Percentiles rank a stretch among this genome's conserved stretches.
Evolutionary conservation across 176 grass and related monocot genomes (phyloP).

Genomic region (Phyllostachys edulis): DNA sequence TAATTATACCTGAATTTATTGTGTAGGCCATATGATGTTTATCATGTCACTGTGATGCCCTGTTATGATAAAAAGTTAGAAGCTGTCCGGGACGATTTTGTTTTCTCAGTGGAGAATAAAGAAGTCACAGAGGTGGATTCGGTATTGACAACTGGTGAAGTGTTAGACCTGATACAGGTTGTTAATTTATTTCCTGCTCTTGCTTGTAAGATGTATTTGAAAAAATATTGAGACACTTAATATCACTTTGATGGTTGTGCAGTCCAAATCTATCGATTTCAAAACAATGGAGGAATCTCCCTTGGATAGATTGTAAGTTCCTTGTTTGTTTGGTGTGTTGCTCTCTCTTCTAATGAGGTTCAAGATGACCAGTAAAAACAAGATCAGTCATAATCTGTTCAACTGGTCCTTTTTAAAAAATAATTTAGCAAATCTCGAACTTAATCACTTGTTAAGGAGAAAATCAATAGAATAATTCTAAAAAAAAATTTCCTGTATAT

Average conservation of each 20-base stretch:
- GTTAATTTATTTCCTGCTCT: constrained; percentile 21
- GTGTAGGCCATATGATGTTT: constrained; percentile 59
- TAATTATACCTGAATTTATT: neutral
- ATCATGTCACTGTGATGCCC: constrained; percentile 99
- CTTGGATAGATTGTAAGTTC: constrained; percentile 72
- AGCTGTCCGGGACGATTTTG: constrained; percentile 84
- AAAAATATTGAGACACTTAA: constrained; percentile 11
- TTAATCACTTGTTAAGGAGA: neutral
- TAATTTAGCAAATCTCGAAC: neutral
- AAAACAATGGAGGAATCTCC: constrained; percentile 76
- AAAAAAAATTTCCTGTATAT: neutral
- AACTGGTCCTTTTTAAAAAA: neutral
- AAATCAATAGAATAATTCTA: neutral
- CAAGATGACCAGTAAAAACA: neutral
- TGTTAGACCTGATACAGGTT: constrained; percentile 97
- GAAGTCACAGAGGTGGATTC: constrained; percentile 91
- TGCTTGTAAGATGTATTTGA: neutral
- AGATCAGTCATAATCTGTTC: neutral
- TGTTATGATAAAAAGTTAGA: constrained; percentile 99
- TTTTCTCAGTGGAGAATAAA: constrained; percentile 62
- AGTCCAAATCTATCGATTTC: constrained; percentile 88
- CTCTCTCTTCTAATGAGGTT: neutral
- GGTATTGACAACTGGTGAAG: constrained; percentile 93
- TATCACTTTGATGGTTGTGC: constrained; percentile 41
- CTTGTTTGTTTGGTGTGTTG: constrained; percentile 18